Evolutionary conservation across 345 rosid species (phyloP).

Genomic region (Camelina hispida): DNA sequence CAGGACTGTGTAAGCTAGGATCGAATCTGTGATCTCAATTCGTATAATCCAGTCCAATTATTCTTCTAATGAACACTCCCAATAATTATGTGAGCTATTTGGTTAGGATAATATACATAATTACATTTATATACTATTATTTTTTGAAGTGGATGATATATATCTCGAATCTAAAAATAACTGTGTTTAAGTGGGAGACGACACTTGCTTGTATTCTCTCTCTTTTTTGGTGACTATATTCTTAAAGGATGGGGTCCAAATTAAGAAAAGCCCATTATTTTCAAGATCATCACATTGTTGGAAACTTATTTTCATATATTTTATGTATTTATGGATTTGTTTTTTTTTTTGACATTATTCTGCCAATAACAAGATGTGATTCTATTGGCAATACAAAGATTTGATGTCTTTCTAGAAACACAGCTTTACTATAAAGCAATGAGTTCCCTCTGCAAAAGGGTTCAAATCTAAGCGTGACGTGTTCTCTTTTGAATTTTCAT

Average conservation of each 20-base stretch:
- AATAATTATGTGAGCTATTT: conserved; percentile 17
- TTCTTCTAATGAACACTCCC: conserved; percentile 16
- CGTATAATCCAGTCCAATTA: conserved; percentile 13
- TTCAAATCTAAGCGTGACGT: conserved; percentile 4
- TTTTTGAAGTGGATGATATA: conserved; percentile 32
- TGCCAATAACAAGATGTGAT: conserved; percentile 43
- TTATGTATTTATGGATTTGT: conserved; percentile 3
- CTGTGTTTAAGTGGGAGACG: conserved; percentile 32
- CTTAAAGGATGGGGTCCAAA: conserved; percentile 37
- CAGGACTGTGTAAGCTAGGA: conserved; percentile 13
- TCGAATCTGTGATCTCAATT: conserved; percentile 26
- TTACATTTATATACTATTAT: conserved; percentile 9
- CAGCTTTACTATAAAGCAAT: conserved; percentile 2
- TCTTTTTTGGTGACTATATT: conserved; percentile 32
- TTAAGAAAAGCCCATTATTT: conserved; percentile 16
- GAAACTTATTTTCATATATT: not conserved
- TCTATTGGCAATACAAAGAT: conserved; percentile 41
- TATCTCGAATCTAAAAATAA: conserved; percentile 29
- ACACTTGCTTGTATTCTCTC: conserved; percentile 34
- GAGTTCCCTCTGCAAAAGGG: conserved; percentile 22
- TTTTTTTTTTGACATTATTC: not conserved
- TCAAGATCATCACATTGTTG: conserved; percentile 23
- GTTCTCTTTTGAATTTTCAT: not conserved
- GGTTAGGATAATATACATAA: not conserved
- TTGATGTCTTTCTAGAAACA: conserved; percentile 40